These are phyloP conservation scores for Rhytidhysteron rufulum DNA, from an alignment of 2,329 filamentous ascomycete genomes.

Conservation along the genomic window DNA sequence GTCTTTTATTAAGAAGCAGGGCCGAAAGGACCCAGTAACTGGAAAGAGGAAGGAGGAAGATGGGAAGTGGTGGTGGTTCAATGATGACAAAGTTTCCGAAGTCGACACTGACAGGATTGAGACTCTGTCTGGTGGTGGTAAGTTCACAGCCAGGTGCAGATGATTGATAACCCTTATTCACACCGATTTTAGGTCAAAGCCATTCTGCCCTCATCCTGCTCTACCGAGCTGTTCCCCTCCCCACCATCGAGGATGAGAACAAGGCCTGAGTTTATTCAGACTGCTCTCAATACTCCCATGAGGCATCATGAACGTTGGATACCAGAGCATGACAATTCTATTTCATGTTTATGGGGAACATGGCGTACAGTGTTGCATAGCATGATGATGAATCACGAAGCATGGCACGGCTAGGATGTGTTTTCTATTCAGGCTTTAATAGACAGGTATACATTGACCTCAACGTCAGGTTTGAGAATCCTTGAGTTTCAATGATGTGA, in stretches of 20 bases:
- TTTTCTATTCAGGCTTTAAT: not conserved
- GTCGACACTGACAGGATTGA: constrained; percentile 90
- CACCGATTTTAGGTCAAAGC: constrained; percentile 54
- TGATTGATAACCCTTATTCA: not conserved
- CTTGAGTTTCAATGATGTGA: not conserved
- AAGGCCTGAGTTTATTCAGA: too few species aligned
- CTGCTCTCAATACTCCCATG: too few species aligned
- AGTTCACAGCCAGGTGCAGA: constrained; percentile 20
- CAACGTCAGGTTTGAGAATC: not conserved
- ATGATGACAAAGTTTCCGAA: constrained; percentile 94
- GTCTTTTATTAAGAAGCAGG: constrained; percentile 91
- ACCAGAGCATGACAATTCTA: too few species aligned
- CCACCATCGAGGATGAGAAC: constrained; percentile 49
- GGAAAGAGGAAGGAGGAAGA: constrained; percentile 78
- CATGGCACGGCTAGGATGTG: not conserved
- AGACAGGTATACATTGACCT: not conserved
- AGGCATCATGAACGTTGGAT: too few species aligned
- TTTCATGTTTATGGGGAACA: too few species aligned
- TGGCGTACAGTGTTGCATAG: constrained; percentile 27
- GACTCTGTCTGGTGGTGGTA: constrained; percentile 80
- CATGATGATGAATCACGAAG: constrained; percentile 9
- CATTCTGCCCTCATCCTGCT: constrained; percentile 79
- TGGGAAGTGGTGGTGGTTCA: constrained; percentile 99
- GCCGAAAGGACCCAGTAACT: constrained; percentile 65
- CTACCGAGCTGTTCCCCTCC: constrained; percentile 70